A percentile compares a stretch with the other conserved stretches of the same genome.
These are phyloP conservation scores for Arthrobotrys iridis DNA, from an alignment of 2,329 filamentous ascomycete species.

Conservation along the genomic window DNA sequence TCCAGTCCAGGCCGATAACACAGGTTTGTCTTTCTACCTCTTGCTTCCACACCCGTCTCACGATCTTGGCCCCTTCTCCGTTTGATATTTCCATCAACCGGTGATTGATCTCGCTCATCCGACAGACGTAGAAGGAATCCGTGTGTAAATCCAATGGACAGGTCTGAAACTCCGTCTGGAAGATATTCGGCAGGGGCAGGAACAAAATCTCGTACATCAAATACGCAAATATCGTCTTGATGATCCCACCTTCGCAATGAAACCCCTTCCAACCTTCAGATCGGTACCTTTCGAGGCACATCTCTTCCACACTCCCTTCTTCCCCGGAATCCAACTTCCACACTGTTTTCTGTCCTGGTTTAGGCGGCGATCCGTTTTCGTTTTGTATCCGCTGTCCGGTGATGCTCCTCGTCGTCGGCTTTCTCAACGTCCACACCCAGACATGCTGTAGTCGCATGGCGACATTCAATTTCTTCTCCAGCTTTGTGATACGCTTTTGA, in stretches of 20 bases:
- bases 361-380: conserved; percentile 60
- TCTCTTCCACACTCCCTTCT: conserved; percentile 88
- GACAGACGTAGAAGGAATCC: conserved; percentile 85
- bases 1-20: conserved; percentile 92
- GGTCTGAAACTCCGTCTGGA: conserved; percentile 94
- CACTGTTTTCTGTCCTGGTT: conserved; percentile 71
- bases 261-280: conserved; percentile 90
- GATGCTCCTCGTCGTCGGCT: conserved; percentile 78
- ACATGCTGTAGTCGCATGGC: conserved; percentile 89
- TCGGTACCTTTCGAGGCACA: conserved; percentile 90
- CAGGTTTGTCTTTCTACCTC: conserved; percentile 79
- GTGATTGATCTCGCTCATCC: conserved; percentile 89
- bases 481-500: conserved; percentile 89
- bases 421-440: conserved; percentile 84
- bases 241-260: conserved; percentile 88
- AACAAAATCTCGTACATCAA: conserved; percentile 95
- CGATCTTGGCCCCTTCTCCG: conserved; percentile 74
- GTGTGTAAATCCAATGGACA: conserved; percentile 92
- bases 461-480: conserved; percentile 84
- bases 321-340: conserved; percentile 78
- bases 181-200: conserved; percentile 92
- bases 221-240: conserved; percentile 89
- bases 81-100: conserved; percentile 88
- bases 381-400: conserved; percentile 78
- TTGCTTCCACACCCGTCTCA: conserved; percentile 74